Percentiles rank a stretch among this genome's conserved stretches.
These are phyloP conservation scores for Nigrograna mackinnonii DNA, from an alignment of 2,329 filamentous ascomycete species.

Conservation along the genomic window DNA sequence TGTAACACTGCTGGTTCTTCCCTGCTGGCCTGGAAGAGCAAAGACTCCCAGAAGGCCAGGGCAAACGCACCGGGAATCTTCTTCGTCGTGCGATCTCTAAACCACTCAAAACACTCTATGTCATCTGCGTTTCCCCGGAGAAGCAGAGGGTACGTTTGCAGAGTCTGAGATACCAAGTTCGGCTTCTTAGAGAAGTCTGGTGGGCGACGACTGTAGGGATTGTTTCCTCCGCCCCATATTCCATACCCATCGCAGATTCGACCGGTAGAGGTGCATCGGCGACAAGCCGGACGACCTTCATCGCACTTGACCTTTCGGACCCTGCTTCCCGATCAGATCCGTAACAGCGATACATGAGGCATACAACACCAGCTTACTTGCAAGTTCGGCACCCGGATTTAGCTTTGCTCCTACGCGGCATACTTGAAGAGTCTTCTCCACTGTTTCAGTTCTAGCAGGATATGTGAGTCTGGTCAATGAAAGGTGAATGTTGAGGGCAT, in stretches of 20 bases:
- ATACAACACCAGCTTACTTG: constrained; percentile 22
- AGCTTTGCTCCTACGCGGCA: no score
- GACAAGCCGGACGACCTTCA: constrained; percentile 41
- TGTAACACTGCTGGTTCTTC: constrained; percentile 47
- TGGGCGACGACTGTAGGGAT: no score
- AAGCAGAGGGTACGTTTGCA: no score
- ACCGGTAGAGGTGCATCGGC: constrained; percentile 39
- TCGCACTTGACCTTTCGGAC: constrained; percentile 39
- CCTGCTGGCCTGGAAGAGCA: constrained; percentile 44
- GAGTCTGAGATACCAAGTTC: no score
- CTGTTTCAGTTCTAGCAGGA: no score
- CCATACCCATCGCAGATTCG: constrained; percentile 50
- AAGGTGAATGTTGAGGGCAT: no score
- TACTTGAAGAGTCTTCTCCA: no score
- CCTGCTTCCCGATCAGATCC: constrained; percentile 16
- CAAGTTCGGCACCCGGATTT: constrained; percentile 23
- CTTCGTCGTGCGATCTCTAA: constrained; percentile 38
- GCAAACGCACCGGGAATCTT: constrained; percentile 35
- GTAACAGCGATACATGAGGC: not conserved
- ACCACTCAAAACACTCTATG: constrained; percentile 46
- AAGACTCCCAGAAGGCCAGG: constrained; percentile 42
- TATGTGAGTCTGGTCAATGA: no score
- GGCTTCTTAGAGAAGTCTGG: no score
- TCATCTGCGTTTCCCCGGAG: constrained; percentile 39
- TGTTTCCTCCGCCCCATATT: constrained; percentile 44